phyloP scores from a whole-genome alignment of 441 rosid species.

The Eutrema salsugineum region DNA sequence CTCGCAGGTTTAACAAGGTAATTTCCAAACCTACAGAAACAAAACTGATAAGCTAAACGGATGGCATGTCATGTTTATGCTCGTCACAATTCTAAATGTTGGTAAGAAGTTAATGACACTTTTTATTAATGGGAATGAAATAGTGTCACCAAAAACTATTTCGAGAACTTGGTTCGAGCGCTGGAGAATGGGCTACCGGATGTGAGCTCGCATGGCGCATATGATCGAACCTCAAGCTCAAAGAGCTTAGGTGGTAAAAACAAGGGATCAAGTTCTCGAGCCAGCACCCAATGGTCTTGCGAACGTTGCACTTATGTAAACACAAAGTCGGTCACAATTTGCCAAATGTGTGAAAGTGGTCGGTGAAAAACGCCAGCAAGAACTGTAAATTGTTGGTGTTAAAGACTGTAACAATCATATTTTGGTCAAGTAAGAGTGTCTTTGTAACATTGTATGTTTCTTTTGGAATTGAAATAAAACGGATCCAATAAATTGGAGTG shows the following conservation, averaged over 20 bases:
- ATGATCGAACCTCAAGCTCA: conserved; percentile 50
- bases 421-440: background rate
- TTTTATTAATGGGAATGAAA: background rate
- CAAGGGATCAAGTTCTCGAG: conserved; percentile 65
- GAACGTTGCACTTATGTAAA: conserved; percentile 84
- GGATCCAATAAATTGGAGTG: no score
- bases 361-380: conserved; percentile 24
- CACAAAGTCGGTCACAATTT: conserved; percentile 46
- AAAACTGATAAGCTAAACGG: background rate
- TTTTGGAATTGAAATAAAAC: no score
- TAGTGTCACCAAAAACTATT: conserved; percentile 77
- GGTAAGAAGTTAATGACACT: conserved; percentile 5
- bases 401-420: conserved; percentile 17
- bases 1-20: conserved; percentile 79
- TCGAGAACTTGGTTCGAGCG: conserved; percentile 76
- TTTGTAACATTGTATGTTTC: conserved; percentile 11
- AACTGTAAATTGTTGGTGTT: background rate
- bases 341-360: conserved; percentile 79
- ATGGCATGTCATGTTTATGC: background rate
- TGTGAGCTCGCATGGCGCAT: conserved; percentile 47
- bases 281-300: conserved; percentile 89
- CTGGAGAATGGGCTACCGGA: conserved; percentile 73
- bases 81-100: background rate
- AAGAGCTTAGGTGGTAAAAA: conserved; percentile 64
- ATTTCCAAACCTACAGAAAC: background rate